These are phyloP conservation scores for Tulasnella sp. DNA, from an alignment of 768 basidiomycete species.

Conservation along the genomic window DNA sequence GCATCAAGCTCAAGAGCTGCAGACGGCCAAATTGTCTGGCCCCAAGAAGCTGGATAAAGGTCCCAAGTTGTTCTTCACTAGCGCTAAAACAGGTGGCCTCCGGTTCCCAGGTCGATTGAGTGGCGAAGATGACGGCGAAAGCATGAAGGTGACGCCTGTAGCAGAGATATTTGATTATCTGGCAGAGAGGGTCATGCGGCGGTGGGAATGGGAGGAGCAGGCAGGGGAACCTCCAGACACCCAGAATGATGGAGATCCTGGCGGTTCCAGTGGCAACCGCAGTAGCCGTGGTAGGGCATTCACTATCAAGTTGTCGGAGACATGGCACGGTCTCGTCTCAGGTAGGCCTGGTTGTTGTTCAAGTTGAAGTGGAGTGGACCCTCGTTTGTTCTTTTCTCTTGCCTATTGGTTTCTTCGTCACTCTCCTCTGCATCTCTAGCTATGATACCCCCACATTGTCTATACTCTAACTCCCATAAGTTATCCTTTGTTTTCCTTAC, in stretches of 20 bases:
- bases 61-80: conserved; percentile 62
- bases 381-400: not conserved
- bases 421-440: not conserved
- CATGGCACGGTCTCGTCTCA: not conserved
- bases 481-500: not conserved
- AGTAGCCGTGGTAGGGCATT: not conserved
- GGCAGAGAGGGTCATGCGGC: conserved; percentile 46
- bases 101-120: not conserved
- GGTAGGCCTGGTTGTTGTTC: conserved; percentile 3
- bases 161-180: conserved; percentile 68
- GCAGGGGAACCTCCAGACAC: conserved; percentile 12
- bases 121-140: not conserved
- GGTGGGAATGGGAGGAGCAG: conserved; percentile 60
- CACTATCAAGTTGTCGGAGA: not conserved
- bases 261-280: not conserved
- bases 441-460: not conserved
- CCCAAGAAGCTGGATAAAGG: conserved; percentile 36
- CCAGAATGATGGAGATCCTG: conserved; percentile 1
- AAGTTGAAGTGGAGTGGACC: not conserved
- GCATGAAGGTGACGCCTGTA: conserved; percentile 28
- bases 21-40: conserved; percentile 22
- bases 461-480: not conserved
- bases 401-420: not conserved
- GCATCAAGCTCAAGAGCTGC: conserved; percentile 17
- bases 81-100: conserved; percentile 67